A percentile compares a stretch with the other conserved stretches of the same genome.
Conservation (phyloP, 495 filamentous ascomycete species). For the Pyrenula massariospora region DNA sequence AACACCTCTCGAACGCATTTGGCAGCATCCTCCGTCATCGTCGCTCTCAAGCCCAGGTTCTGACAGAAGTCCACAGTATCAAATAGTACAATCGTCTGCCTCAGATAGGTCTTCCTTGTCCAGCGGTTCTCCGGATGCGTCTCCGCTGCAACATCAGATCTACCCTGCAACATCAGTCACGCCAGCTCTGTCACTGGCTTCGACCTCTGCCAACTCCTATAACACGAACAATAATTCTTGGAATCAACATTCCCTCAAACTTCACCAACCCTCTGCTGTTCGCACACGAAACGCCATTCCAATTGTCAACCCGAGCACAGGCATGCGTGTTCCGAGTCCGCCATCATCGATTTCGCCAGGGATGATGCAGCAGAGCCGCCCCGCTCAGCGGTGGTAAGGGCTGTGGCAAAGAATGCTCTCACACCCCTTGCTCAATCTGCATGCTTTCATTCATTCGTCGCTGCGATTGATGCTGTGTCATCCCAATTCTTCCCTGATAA, state of each 20-base stretch:
- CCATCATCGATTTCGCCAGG: slow-evolving; percentile 80
- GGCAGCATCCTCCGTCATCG: slow-evolving; percentile 4
- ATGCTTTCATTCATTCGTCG: not conserved
- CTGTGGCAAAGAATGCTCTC: not conserved
- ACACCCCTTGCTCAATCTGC: not conserved
- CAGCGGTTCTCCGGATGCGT: slow-evolving; percentile 87
- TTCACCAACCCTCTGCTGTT: slow-evolving; percentile 77
- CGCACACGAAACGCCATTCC: slow-evolving; percentile 93
- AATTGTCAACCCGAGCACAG: slow-evolving; percentile 93
- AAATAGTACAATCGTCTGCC: slow-evolving; percentile 73
- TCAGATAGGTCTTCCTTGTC: slow-evolving; percentile 92
- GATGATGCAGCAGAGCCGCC: slow-evolving; percentile 62
- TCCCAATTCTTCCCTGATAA: not conserved
- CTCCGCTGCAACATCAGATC: slow-evolving; percentile 69
- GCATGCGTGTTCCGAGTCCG: slow-evolving; percentile 78
- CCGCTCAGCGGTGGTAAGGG: slow-evolving; percentile 45
- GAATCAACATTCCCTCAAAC: slow-evolving; percentile 51
- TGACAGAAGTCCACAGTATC: slow-evolving; percentile 45
- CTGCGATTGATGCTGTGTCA: not conserved
- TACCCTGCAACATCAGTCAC: slow-evolving; percentile 66
- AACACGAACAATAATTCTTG: slow-evolving; percentile 44
- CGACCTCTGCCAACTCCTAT: slow-evolving; percentile 53
- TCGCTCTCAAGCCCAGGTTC: not conserved
- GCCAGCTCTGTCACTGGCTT: slow-evolving; percentile 69
- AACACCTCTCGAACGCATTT: not conserved